Evolutionary conservation across 306 rosid species (phyloP).

Genomic region (Fragaria ananassa): DNA sequence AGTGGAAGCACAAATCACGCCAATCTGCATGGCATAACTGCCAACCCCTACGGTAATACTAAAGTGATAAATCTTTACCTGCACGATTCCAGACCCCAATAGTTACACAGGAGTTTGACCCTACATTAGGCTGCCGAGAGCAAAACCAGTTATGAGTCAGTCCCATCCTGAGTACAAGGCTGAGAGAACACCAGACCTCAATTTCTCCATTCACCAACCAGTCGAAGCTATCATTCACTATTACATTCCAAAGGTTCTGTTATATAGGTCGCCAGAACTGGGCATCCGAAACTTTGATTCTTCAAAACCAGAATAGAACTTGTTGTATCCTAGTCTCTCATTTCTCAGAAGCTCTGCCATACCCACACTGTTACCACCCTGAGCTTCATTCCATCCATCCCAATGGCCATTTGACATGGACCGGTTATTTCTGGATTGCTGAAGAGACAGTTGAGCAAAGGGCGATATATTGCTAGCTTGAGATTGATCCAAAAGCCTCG

Average conservation of each 20-base stretch:
- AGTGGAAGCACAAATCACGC: background rate
- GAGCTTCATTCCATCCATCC: conserved; percentile 82
- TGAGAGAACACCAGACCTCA: conserved; percentile 32
- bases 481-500: conserved; percentile 69
- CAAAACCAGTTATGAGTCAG: conserved; percentile 35
- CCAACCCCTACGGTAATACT: background rate
- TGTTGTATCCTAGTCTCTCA: conserved; percentile 70
- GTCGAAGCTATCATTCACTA: conserved; percentile 20
- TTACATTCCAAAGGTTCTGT: conserved; percentile 85
- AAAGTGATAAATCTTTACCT: conserved; percentile 40
- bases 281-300: conserved; percentile 81
- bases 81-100: conserved; percentile 37
- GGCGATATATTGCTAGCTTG: conserved; percentile 59
- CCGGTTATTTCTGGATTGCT: conserved; percentile 69
- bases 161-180: conserved; percentile 36
- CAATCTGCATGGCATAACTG: background rate
- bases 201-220: conserved; percentile 28
- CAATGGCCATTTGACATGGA: conserved; percentile 66
- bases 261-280: conserved; percentile 67
- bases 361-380: conserved; percentile 49
- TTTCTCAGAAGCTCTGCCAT: conserved; percentile 75
- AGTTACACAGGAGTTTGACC: conserved; percentile 32
- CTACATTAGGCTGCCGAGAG: conserved; percentile 41
- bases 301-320: conserved; percentile 70
- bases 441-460: conserved; percentile 69